Evolutionary conservation across 129 eudicot species (phyloP).

Genomic region (Flaveria sonorensis): DNA sequence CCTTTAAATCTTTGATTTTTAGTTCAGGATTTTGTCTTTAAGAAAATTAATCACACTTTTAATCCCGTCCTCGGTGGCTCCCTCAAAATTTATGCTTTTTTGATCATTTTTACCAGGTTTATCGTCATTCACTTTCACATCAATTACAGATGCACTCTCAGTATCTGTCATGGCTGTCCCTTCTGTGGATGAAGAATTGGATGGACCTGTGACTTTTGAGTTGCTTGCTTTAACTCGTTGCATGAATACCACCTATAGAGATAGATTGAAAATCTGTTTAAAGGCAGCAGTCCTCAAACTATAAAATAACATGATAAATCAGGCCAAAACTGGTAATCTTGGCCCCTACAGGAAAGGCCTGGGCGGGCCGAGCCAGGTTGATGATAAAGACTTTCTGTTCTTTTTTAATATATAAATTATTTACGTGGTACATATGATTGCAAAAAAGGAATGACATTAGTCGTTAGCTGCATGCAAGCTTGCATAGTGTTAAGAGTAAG

Average conservation of each 20-base stretch:
- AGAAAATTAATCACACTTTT: constrained; percentile 81
- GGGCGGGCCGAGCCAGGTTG: neutral
- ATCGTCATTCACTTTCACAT: constrained; percentile 59
- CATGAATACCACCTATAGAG: constrained; percentile 73
- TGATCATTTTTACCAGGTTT: constrained; percentile 68
- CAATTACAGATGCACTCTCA: constrained; percentile 59
- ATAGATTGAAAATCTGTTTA: constrained; percentile 15
- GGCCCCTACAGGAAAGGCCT: neutral
- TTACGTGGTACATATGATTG: neutral
- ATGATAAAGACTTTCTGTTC: neutral
- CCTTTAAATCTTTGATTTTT: constrained; percentile 76
- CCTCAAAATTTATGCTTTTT: constrained; percentile 67
- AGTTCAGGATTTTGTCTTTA: constrained; percentile 90
- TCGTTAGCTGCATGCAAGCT: neutral
- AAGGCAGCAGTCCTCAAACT: neutral
- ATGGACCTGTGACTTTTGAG: constrained; percentile 43
- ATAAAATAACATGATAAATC: constrained; percentile 3
- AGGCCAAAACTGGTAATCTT: neutral
- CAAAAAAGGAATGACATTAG: neutral
- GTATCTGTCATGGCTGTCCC: constrained; percentile 55
- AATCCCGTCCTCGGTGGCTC: constrained; percentile 82
- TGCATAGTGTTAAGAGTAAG: neutral
- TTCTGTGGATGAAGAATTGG: constrained; percentile 56
- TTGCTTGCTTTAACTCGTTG: constrained; percentile 61
- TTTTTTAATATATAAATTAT: neutral